phyloP scores from a whole-genome alignment of 208 protist species.

The Novymonas esmeraldas region DNA sequence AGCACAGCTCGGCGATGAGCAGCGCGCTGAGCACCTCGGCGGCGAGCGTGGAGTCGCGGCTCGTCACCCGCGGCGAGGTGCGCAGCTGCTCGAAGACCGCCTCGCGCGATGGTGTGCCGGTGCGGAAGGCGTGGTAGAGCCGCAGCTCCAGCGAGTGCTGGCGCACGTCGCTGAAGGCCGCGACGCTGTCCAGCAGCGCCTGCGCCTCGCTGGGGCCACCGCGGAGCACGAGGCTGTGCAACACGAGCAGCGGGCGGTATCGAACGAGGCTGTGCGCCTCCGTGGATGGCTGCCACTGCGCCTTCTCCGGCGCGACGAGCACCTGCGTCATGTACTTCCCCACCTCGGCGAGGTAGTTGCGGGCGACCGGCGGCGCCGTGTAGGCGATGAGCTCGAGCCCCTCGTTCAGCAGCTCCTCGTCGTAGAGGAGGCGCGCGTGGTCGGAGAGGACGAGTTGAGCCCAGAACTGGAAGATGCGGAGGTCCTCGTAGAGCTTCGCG shows the following conservation, averaged over 20 bases:
- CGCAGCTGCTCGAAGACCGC: conserved; percentile 61
- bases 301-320: conserved; percentile 13
- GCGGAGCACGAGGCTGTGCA: conserved; percentile 27
- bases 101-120: conserved; percentile 37
- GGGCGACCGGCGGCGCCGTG: conserved; percentile 20
- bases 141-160: conserved; percentile 54
- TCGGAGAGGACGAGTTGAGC: conserved; percentile 72
- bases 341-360: conserved; percentile 70
- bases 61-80: conserved; percentile 33
- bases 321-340: conserved; percentile 31
- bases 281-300: conserved; percentile 17
- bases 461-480: conserved; percentile 75
- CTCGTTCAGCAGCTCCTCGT: conserved; percentile 76
- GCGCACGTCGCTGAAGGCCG: conserved; percentile 53
- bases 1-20: conserved; percentile 66
- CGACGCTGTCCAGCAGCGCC: conserved; percentile 15
- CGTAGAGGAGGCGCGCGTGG: conserved; percentile 48
- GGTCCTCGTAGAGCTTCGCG: conserved; percentile 70
- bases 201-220: conserved; percentile 26
- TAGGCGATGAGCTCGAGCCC: conserved; percentile 51
- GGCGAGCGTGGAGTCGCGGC: conserved; percentile 46
- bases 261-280: conserved; percentile 38
- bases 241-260: conserved; percentile 57
- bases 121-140: conserved; percentile 55
- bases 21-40: conserved; percentile 74